Evolutionary conservation across 192 early-diverging fungal genomes (phyloP), one percentile per base, ranked within the genome.

Genomic region (Thoreauomyces humboldtii): DNA sequence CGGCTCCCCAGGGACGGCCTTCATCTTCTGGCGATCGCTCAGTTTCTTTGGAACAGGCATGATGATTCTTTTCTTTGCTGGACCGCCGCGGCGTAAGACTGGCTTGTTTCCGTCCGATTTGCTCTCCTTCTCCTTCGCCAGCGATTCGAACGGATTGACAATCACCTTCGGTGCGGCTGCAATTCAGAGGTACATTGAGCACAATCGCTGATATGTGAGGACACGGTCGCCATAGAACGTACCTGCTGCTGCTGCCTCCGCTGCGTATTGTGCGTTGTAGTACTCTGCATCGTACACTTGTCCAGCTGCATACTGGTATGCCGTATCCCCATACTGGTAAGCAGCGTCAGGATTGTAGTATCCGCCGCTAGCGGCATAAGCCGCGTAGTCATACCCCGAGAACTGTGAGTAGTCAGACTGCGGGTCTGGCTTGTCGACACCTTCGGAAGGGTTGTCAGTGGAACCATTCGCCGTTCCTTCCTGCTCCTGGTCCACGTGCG

Each of bases 401-500:
- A 52, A 63, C 61, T 63, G 61, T 5, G 61, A 51, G n/a, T n/a
- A n/a, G 38, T 63, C 47, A n/a, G n/a, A n/a, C n/a, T n/a, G n/a
- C n/a, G n/a, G n/a, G n/a, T n/a, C n/a, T n/a, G n/a, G n/a, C n/a
- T n/a, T n/a, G n/a, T n/a, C n/a, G n/a, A n/a, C n/a, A n/a, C n/a
- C n/a, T n/a, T n/a, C n/a, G n/a, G n/a, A n/a, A n/a, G n/a, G n/a
- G n/a, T n/a, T n/a, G n/a, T n/a, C n/a, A n/a, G n/a, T n/a, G n/a
- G n/a, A n/a, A n/a, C n/a, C n/a, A n/a, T n/a, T n/a, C n/a, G n/a
- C n/a, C n/a, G n/a, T n/a, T n/a, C n/a, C n/a, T n/a, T n/a, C n/a
- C n/a, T n/a, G n/a, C n/a, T n/a, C n/a, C n/a, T n/a, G n/a, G n/a
- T n/a, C n/a, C n/a, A n/a, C n/a, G n/a, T n/a, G n/a, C n/a, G n/a